phyloP scores from a whole-genome alignment of 768 basidiomycete species.

The Pleurotus djamor region DNA sequence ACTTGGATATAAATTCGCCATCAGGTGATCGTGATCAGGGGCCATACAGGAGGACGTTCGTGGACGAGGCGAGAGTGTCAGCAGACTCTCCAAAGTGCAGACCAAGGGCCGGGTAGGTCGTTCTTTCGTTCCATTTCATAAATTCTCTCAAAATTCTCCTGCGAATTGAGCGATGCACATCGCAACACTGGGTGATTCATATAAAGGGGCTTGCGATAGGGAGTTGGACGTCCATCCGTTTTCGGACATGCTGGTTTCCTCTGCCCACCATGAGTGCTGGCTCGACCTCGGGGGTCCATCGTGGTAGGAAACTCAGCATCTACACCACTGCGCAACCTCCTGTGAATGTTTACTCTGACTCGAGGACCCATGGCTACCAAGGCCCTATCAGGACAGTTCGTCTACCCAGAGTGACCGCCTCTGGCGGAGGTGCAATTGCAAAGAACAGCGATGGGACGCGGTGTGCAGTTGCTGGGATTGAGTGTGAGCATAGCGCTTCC shows the following conservation, averaged over 20 bases:
- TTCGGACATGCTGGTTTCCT: neutral
- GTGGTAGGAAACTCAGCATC: conserved; percentile 9
- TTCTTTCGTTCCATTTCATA: too few species aligned
- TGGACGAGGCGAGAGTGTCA: too few species aligned
- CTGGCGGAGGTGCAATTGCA: conserved; percentile 66
- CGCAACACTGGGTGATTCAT: too few species aligned
- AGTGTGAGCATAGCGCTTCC: conserved; percentile 46
- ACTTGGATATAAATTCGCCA: too few species aligned
- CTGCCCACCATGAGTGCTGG: conserved; percentile 1
- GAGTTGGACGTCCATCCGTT: neutral
- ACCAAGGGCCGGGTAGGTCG: too few species aligned
- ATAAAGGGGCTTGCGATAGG: neutral
- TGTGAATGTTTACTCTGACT: conserved; percentile 37
- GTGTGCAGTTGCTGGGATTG: conserved; percentile 77
- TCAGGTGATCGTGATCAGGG: neutral
- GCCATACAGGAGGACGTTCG: too few species aligned
- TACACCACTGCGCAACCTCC: conserved; percentile 4
- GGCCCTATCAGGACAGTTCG: conserved; percentile 53
- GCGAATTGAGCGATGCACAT: too few species aligned
- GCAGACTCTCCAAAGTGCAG: too few species aligned
- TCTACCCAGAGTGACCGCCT: conserved; percentile 53
- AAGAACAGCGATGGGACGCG: conserved; percentile 63
- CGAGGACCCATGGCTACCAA: conserved; percentile 35
- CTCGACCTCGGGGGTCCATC: neutral
- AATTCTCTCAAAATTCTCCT: too few species aligned